Evolutionary conservation across 139 green algal species (phyloP), one percentile per base, ranked within the genome.

Genomic region (Raphidocelis subcapitata): DNA sequence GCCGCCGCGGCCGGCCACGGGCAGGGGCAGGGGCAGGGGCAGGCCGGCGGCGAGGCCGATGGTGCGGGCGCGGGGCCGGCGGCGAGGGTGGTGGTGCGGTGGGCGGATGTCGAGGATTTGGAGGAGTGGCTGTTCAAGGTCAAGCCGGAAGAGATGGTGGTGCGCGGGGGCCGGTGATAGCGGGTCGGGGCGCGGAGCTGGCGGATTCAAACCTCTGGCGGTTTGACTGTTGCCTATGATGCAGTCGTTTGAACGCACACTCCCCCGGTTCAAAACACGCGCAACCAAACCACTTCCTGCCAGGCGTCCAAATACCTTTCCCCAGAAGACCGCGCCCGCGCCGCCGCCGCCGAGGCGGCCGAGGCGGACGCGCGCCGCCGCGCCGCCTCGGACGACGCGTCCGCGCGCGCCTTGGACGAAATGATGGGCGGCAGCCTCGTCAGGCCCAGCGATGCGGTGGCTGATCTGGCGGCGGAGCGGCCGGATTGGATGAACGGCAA

Each of bases 371-470:
- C 70, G 16, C 46, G 31, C 3, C 63, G 70, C 46, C 57, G 28
- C 4, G 70, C 49, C 3, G 70, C 70, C 51, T 46, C 47, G 37
- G 70, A 77, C 29, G 33, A 70, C 61, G 47, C 61, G 23, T 29
- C n/a, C 24, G 47, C 54, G 29, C 61, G 70, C 26, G 70, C 61
- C 5, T 47, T 77, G 3, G 62, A 77, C 24, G 44, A 69, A 33
- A 77, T 77, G 70, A 77, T 77, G 70, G 70, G 70, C 35, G 70
- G 70, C 33, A 28, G 29, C 33, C 62, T 77, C 35, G 70, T 65
- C 15, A 44, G 62, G 5, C 14, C 46, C 47, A 49, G 3, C 20
- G 70, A 77, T 52, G 70, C 62, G 70, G 70, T 77, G 1, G 61
- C 70, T 70, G 60, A 70, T 1, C 61, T 77, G 60, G 70, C 67